Evolutionary conservation across 2,329 filamentous ascomycete genomes (phyloP).

Genomic region (Raffaelea deltoideospora): DNA sequence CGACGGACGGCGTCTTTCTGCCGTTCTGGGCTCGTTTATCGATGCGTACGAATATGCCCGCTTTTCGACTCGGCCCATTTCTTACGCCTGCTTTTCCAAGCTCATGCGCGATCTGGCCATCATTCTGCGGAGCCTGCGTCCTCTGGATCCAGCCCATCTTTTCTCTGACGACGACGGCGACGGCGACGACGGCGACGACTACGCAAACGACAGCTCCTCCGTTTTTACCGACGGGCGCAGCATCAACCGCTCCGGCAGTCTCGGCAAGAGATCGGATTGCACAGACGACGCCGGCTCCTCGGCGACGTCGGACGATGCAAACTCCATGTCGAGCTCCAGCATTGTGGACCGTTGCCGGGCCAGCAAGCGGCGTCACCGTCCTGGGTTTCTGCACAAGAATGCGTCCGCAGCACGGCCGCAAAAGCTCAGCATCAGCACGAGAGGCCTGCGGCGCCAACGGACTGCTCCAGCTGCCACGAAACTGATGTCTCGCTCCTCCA

Average conservation of each 20-base stretch:
- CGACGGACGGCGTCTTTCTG: constrained; percentile 1
- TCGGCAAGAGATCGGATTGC: too few species aligned
- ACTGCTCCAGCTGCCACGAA: background rate
- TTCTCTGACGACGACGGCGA: constrained; percentile 13
- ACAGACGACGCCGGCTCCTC: too few species aligned
- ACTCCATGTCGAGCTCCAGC: too few species aligned
- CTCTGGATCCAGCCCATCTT: constrained; percentile 40
- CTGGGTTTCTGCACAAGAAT: too few species aligned
- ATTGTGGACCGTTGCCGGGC: too few species aligned
- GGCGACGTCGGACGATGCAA: too few species aligned
- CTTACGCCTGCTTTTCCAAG: constrained; percentile 54
- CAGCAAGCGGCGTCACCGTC: too few species aligned
- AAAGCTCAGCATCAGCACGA: too few species aligned
- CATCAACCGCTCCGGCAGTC: too few species aligned
- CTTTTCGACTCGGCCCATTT: constrained; percentile 58
- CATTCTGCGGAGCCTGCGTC: constrained; percentile 60
- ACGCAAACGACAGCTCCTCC: background rate
- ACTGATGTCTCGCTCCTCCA: constrained; percentile 8
- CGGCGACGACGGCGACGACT: constrained; percentile 15
- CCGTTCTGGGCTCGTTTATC: constrained; percentile 47
- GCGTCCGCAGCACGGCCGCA: too few species aligned
- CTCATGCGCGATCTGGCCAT: constrained; percentile 79
- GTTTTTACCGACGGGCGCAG: too few species aligned
- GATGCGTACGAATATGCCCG: constrained; percentile 68
- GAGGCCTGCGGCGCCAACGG: too few species aligned